These are phyloP conservation scores for Coemansia sp. DNA, from an alignment of 192 early-diverging fungal species.

Conservation along the genomic window DNA sequence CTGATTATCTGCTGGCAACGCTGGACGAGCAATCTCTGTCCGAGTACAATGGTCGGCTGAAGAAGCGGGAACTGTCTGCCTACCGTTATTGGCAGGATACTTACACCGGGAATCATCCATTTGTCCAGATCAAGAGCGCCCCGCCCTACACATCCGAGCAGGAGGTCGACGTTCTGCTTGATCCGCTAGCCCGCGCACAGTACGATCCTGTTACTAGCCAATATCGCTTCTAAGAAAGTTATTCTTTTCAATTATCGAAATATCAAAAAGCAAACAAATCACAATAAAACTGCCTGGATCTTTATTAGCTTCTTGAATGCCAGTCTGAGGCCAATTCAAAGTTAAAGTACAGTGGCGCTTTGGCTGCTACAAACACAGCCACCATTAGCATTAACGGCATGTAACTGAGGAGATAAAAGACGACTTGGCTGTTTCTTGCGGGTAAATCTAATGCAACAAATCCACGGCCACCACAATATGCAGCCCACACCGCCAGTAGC, in stretches of 20 bases:
- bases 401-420: conserved; percentile 18
- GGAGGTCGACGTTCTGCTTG: conserved; percentile 19
- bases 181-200: conserved; percentile 23
- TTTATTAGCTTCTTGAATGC: conserved; percentile 12
- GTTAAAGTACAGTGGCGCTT: conserved; percentile 30
- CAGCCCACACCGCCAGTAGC: conserved; percentile 27
- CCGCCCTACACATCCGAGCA: conserved; percentile 28
- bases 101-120: conserved; percentile 17
- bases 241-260: not conserved
- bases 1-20: conserved; percentile 63
- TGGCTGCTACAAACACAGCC: conserved; percentile 3
- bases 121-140: conserved; percentile 24
- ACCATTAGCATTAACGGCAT: conserved; percentile 24
- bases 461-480: conserved; percentile 14
- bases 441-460: conserved; percentile 19
- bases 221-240: conserved; percentile 25
- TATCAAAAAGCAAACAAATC: too few species aligned
- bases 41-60: conserved; percentile 9
- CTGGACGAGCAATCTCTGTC: conserved; percentile 13
- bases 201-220: conserved; percentile 14
- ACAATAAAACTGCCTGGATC: too few species aligned
- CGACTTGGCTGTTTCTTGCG: conserved; percentile 19
- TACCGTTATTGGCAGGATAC: conserved; percentile 46
- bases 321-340: conserved; percentile 34
- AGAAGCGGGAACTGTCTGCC: conserved; percentile 1